Percentiles rank a stretch among this genome's conserved stretches.
Conservation (phyloP, 495 filamentous ascomycete species). For the Lindgomyces ingoldianus region DNA sequence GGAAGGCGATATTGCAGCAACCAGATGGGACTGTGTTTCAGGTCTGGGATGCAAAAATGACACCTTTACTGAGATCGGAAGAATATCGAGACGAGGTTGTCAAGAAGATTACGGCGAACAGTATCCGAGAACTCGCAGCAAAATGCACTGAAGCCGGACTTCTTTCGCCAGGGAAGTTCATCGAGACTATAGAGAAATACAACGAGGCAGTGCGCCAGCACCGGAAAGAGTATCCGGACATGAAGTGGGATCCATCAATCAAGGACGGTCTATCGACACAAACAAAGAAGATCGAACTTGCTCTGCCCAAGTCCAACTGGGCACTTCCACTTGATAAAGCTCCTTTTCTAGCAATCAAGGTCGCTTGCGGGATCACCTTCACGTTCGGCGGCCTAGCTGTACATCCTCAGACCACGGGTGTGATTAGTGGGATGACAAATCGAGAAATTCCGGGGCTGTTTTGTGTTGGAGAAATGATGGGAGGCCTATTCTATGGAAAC, state of each 20-base stretch:
- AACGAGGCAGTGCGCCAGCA: conserved; percentile 53
- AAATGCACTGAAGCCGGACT: conserved; percentile 51
- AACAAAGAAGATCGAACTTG: conserved; percentile 42
- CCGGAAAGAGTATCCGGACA: conserved; percentile 45
- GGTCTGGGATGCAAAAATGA: conserved; percentile 58
- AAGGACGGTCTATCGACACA: conserved; percentile 61
- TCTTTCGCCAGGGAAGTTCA: conserved; percentile 45
- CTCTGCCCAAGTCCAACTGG: conserved; percentile 64
- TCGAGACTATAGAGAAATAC: conserved; percentile 53
- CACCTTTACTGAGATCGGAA: conserved; percentile 54
- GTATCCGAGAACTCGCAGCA: conserved; percentile 56
- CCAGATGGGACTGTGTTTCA: conserved; percentile 60
- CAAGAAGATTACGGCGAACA: conserved; percentile 50
- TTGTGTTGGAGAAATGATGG: conserved; percentile 63
- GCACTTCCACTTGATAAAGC: conserved; percentile 56
- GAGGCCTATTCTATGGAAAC: conserved; percentile 63
- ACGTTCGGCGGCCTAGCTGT: conserved; percentile 64
- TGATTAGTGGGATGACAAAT: conserved; percentile 52
- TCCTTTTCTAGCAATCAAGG: conserved; percentile 61
- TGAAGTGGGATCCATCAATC: conserved; percentile 56
- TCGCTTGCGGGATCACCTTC: conserved; percentile 63
- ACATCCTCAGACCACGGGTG: conserved; percentile 50
- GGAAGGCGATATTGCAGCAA: conserved; percentile 57
- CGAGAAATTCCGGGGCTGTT: conserved; percentile 54
- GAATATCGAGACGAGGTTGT: conserved; percentile 60